Evolutionary conservation across 2,329 filamentous ascomycete species (phyloP).

Genomic region (Clarireedia hainanense): DNA sequence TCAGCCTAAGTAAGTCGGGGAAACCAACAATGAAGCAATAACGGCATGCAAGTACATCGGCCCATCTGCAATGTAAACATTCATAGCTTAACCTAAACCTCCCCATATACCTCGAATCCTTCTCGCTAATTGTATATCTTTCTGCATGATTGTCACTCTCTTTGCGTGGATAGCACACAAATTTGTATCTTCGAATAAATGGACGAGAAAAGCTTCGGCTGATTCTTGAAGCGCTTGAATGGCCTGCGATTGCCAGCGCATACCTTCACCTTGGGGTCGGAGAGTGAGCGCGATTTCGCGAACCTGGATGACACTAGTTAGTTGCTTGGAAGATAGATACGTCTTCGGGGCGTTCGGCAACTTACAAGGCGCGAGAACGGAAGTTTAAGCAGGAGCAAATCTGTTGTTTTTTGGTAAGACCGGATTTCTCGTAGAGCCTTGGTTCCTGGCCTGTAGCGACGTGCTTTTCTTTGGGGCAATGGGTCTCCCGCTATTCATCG

Average conservation of each 20-base stretch:
- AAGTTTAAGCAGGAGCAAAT: constrained; percentile 74
- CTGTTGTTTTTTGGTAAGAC: constrained; percentile 80
- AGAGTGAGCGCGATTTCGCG: constrained; percentile 65
- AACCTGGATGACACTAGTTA: constrained; percentile 34
- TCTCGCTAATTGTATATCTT: constrained; percentile 89
- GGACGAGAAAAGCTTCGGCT: constrained; percentile 90
- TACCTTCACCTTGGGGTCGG: constrained; percentile 55
- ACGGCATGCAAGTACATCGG: neutral
- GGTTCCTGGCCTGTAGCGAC: constrained; percentile 70
- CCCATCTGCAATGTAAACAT: neutral
- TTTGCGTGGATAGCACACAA: constrained; percentile 96
- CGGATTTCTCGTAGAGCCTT: constrained; percentile 87
- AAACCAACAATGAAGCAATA: too few relatives aligned
- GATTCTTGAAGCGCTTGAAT: constrained; percentile 92
- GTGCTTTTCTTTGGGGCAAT: constrained; percentile 51
- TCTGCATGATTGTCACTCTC: constrained; percentile 94
- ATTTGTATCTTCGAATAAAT: constrained; percentile 95
- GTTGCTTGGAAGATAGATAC: too few relatives aligned
- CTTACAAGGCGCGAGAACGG: constrained; percentile 69
- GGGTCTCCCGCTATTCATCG: constrained; percentile 59
- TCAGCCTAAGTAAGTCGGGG: too few relatives aligned
- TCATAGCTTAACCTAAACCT: constrained; percentile 43
- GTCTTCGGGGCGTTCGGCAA: neutral
- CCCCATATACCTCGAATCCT: constrained; percentile 74
- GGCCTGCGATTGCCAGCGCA: constrained; percentile 94